Conservation (phyloP, 345 rosid genomes). For the Reutealis trisperma region DNA sequence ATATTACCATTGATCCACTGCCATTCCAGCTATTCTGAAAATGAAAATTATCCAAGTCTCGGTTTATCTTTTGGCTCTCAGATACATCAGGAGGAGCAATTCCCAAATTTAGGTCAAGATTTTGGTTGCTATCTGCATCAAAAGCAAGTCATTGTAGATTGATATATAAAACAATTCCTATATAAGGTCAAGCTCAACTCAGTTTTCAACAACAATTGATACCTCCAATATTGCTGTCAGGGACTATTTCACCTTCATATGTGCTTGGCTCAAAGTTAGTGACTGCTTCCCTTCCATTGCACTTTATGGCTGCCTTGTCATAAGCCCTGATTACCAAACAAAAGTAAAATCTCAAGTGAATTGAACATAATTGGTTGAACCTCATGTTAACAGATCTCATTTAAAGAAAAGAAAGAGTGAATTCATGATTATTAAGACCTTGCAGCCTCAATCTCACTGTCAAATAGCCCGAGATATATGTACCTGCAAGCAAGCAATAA, state of each 20-base stretch:
- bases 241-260: constrained; percentile 49
- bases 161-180: background rate
- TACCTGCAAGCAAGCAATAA: constrained; percentile 63
- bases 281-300: constrained; percentile 88
- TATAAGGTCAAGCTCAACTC: background rate
- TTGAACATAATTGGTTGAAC: background rate
- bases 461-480: constrained; percentile 89
- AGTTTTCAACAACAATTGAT: background rate
- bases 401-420: constrained; percentile 8
- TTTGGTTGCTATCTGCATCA: constrained; percentile 36
- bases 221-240: constrained; percentile 39
- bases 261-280: constrained; percentile 81
- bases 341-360: constrained; percentile 14
- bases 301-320: constrained; percentile 89
- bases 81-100: constrained; percentile 47
- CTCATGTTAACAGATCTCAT: background rate
- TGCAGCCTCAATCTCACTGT: constrained; percentile 93
- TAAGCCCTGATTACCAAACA: constrained; percentile 61
- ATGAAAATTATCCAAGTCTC: constrained; percentile 12
- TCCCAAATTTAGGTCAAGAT: constrained; percentile 60
- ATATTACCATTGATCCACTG: constrained; percentile 32
- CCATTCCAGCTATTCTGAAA: constrained; percentile 20
- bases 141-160: constrained; percentile 10
- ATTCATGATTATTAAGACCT: constrained; percentile 49
- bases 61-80: constrained; percentile 24